Percentiles rank a stretch among this genome's conserved stretches.
These are phyloP conservation scores for Pyricularia sp. DNA, from an alignment of 2,329 filamentous ascomycete genomes.

Conservation along the genomic window DNA sequence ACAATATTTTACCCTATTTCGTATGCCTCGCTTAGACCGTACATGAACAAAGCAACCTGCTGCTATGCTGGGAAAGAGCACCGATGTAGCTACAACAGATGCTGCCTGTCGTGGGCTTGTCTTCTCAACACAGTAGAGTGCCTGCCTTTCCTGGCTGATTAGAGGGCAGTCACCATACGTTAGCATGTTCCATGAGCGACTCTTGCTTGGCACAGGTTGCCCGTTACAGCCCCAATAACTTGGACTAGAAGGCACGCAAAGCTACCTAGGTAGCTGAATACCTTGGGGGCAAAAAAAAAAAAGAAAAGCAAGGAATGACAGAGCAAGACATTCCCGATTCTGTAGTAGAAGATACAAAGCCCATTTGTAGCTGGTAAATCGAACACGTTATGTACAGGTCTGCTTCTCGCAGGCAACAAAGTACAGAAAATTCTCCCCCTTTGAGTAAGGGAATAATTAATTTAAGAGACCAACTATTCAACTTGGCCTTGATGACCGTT, in stretches of 20 bases:
- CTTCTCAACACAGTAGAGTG: too few relatives aligned
- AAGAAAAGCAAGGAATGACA: too few relatives aligned
- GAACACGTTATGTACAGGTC: neutral
- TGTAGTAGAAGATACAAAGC: neutral
- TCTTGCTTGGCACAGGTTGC: neutral
- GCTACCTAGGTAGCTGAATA: too few relatives aligned
- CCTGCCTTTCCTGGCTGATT: neutral
- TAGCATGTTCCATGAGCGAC: neutral
- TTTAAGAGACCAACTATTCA: neutral
- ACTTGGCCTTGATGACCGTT: slow-evolving; percentile 11
- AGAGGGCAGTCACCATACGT: neutral
- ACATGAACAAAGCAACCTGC: neutral
- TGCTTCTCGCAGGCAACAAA: neutral
- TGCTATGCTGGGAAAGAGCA: neutral
- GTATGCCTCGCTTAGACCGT: neutral
- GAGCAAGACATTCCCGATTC: neutral
- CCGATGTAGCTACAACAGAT: neutral
- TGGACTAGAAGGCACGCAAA: too few relatives aligned
- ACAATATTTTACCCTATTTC: too few relatives aligned
- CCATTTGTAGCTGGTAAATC: neutral
- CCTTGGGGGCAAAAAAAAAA: too few relatives aligned
- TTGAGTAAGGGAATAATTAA: neutral
- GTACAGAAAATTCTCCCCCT: neutral
- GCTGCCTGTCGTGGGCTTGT: too few relatives aligned
- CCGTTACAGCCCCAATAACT: too few relatives aligned